phyloP scores from a whole-genome alignment of 2,329 filamentous ascomycete genomes.

The Pseudogymnoascus sp. region DNA sequence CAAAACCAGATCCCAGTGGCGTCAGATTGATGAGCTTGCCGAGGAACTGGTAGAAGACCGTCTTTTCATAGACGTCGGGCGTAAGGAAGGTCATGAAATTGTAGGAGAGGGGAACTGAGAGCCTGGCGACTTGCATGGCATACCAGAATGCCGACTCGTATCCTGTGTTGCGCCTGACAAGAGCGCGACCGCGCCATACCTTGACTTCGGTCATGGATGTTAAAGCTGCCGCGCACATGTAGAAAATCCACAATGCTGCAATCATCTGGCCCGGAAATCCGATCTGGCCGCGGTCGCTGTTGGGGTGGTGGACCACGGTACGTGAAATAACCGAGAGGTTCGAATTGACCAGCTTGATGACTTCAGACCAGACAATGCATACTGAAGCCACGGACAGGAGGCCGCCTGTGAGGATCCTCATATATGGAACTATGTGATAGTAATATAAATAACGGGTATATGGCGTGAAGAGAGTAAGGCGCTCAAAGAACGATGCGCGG shows the following conservation, averaged over 20 bases:
- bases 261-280: conserved; percentile 81
- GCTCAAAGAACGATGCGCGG: conserved; percentile 46
- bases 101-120: conserved; percentile 88
- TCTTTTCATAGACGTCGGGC: conserved; percentile 61
- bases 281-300: conserved; percentile 63
- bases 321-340: conserved; percentile 64
- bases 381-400: conserved; percentile 68
- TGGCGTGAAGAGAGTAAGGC: conserved; percentile 61
- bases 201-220: conserved; percentile 86
- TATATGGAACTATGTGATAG: conserved; percentile 62
- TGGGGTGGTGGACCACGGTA: conserved; percentile 50
- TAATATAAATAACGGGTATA: conserved; percentile 74
- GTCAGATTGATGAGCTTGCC: conserved; percentile 78
- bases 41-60: conserved; percentile 81
- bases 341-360: conserved; percentile 75
- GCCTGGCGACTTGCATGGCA: conserved; percentile 79
- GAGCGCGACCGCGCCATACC: conserved; percentile 91
- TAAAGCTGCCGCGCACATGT: conserved; percentile 89
- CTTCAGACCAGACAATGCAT: conserved; percentile 86
- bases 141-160: conserved; percentile 96
- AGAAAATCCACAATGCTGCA: conserved; percentile 81
- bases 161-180: conserved; percentile 86
- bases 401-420: conserved; percentile 56
- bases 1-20: conserved; percentile 73
- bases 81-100: conserved; percentile 93